Conservation (phyloP, 371 early-diverging fungal genomes). For the Conidiobolus incongruus region DNA sequence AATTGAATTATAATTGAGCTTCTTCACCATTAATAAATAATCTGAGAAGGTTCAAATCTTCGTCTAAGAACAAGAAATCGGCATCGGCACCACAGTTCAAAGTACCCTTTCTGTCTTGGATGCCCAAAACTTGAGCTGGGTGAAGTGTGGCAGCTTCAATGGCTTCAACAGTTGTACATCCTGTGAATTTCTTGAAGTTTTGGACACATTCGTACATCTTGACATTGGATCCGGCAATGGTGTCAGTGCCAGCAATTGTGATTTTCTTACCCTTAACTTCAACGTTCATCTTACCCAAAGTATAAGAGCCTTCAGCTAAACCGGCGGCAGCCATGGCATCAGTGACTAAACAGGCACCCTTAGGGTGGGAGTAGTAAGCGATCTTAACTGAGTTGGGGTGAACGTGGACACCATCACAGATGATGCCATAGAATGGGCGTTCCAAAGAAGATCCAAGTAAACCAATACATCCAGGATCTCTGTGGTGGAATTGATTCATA, state of each 20-base stretch:
- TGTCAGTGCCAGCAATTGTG: conserved; percentile 54
- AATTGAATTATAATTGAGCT: conserved; percentile 10
- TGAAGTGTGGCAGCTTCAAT: conserved; percentile 67
- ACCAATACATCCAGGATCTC: conserved; percentile 57
- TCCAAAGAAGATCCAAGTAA: conserved; percentile 31
- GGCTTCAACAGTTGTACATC: conserved; percentile 54
- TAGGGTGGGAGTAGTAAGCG: conserved; percentile 51
- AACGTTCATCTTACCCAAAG: conserved; percentile 38
- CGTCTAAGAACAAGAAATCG: conserved; percentile 49
- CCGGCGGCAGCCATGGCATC: conserved; percentile 60
- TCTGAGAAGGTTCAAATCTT: conserved; percentile 33
- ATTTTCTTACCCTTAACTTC: conserved; percentile 34
- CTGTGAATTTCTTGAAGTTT: conserved; percentile 58
- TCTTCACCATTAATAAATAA: conserved; percentile 55
- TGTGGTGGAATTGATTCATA: conserved; percentile 64
- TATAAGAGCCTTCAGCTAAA: conserved; percentile 45
- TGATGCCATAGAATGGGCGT: conserved; percentile 52
- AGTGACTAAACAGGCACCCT: conserved; percentile 46
- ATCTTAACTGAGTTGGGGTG: conserved; percentile 60
- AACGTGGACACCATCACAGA: conserved; percentile 57
- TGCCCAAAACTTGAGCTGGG: conserved; percentile 54
- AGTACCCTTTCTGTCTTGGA: conserved; percentile 46
- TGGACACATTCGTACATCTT: conserved; percentile 51
- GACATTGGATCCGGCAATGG: conserved; percentile 44
- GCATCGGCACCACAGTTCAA: conserved; percentile 57